Evolutionary conservation across 306 rosid species (phyloP), one percentile per base, ranked within the genome.

Genomic region (Castanea sativa): DNA sequence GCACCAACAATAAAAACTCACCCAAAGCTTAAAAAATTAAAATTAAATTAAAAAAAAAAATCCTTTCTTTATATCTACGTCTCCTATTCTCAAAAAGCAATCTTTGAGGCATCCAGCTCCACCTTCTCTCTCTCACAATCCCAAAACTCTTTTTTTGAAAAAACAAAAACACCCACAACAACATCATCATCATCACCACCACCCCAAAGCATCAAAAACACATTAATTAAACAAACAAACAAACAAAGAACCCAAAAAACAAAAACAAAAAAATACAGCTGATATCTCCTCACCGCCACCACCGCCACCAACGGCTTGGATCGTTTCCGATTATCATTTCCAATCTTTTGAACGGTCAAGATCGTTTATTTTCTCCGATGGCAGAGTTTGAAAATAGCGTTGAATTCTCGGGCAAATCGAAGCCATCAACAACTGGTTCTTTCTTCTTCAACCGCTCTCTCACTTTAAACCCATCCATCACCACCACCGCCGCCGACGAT

Each of bases 401-500:
- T 58, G 87, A 83, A 16, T 73, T 83, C n/a, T 33, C 77, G 35
- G 88, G 73, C 29, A 86, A 87, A 73, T 77, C 89, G 76, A 79
- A 85, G 85, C 88, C 89, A 8, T 41, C 45, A 0, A 0, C 45
- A 41, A 41, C 45, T 41, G 45, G 45, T 51, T 88, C 89, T 33
- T 75, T 90, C 21, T 90, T 90, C 73, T 89, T 95, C 88, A 89
- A 88, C 72, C 93, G 99, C 1, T 93, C 98, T 59, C 77, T 84
- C 5, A 89, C 93, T 43, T 33, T 88, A 70, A 85, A 85, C 71
- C 4, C 85, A 1, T 11, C 87, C 20, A 12, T 84, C 33, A 7
- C 45, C 45, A 2, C 11, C 45, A 10, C 43, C 29, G 29, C 29
- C 30, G 30, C 30, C 45, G 45, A 71, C 32, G 91, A 86, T 9